These are phyloP conservation scores for Apocynum venetum DNA, from an alignment of 257 asterid genomes.

Conservation along the genomic window DNA sequence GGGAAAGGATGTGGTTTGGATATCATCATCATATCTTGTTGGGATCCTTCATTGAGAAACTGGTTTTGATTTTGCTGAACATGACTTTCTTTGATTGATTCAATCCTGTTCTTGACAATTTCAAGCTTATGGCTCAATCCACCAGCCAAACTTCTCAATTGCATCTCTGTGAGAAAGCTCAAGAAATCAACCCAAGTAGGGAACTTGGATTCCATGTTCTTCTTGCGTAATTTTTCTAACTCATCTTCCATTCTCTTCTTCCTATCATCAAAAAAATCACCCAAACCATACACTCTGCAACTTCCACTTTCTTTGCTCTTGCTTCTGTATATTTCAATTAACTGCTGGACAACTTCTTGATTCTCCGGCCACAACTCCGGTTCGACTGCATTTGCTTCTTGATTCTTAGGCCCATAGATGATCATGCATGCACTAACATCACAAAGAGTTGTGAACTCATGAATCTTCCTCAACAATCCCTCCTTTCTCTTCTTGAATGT, in stretches of 20 bases:
- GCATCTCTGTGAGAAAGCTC: constrained; percentile 20
- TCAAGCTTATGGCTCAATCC: constrained; percentile 22
- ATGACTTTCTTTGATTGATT: constrained; percentile 18
- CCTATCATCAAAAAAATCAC: constrained; percentile 43
- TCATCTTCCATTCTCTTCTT: constrained; percentile 48
- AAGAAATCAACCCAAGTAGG: constrained; percentile 31
- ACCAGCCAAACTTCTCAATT: constrained; percentile 31
- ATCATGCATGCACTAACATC: constrained; percentile 64
- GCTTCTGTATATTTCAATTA: constrained; percentile 41
- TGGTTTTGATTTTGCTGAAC: not conserved
- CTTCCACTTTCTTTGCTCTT: constrained; percentile 34
- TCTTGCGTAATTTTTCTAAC: constrained; percentile 30
- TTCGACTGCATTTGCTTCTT: constrained; percentile 14
- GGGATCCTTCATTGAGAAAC: constrained; percentile 3
- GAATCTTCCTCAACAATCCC: constrained; percentile 49
- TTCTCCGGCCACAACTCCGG: constrained; percentile 56
- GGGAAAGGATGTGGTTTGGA: not conserved
- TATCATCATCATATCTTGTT: constrained; percentile 1
- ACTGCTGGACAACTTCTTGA: constrained; percentile 26
- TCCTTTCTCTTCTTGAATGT: constrained; percentile 71
- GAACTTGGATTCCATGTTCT: constrained; percentile 43
- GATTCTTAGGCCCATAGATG: constrained; percentile 43
- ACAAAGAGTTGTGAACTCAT: constrained; percentile 66
- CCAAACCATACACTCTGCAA: constrained; percentile 32
- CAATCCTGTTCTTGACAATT: constrained; percentile 26